Evolutionary conservation across 2,329 filamentous ascomycete genomes (phyloP), one percentile per base, ranked within the genome.

Genomic region (Fusarium papillatum): DNA sequence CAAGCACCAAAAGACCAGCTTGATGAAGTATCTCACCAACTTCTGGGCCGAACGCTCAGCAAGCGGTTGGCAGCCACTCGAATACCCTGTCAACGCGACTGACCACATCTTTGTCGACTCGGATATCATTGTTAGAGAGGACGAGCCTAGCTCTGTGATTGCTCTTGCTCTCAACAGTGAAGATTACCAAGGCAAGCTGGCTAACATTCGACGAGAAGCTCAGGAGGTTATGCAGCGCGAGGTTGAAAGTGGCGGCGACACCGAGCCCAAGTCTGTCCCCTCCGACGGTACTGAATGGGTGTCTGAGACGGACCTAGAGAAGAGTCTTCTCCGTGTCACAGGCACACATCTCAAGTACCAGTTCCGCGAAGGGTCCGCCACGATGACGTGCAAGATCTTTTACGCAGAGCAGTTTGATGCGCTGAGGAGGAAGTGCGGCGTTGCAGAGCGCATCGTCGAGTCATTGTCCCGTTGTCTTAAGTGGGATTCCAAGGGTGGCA

Each of bases 21-120:
- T 98, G 76, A 94, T 99, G 91, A 98, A 97, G 82, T 95, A 98
- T 87, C 89, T 99, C 57, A 97, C 95, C 19, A 98, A 96, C 80
- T 99, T 99, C 84, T 99, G 97, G 97, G 97, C 97, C 4, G 97
- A 99, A 84, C 92, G 97, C 65, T 98, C 97, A 60, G 95, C 97
- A 29, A 98, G 95, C 83, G 96, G 96, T 43, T 99, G 97, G 97
- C 90, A 94, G 8, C 91, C 94, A 26, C 89, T 99, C 24, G 97
- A 99, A 66, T 99, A 99, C 80, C 97, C 97, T 5, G 90, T 98
- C 74, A 94, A 91, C 76, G 88, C 93, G 57, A 95, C 93, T 19
- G 97, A 99, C 82, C 97, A 99, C 83, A 96, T 99, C 60, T 98
- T 98, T 85, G 94, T 95, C 66, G 96, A 99, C 84, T 98, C 95